phyloP scores from a whole-genome alignment of 1,284 basidiomycete genomes.

The Sanghuangporus sanghuang region DNA sequence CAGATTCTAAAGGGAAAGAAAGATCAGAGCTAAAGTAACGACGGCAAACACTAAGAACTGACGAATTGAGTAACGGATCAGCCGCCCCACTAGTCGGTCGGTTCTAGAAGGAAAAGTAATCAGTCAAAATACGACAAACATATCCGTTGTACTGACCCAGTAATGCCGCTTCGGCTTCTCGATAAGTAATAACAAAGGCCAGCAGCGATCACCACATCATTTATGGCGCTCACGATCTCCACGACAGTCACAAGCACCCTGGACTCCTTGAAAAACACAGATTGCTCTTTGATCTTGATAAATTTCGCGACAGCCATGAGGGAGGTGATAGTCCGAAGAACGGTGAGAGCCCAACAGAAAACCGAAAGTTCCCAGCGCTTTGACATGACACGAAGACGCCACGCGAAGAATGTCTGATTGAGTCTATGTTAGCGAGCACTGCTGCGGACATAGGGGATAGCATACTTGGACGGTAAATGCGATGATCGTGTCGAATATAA shows the following conservation, averaged over 20 bases:
- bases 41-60: background rate
- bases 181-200: background rate
- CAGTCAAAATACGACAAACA: background rate
- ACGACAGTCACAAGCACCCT: background rate
- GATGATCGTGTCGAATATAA: background rate
- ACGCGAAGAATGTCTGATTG: background rate
- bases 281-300: background rate
- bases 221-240: background rate
- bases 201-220: constrained; percentile 3
- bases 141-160: background rate
- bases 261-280: background rate
- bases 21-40: background rate
- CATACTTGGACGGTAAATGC: background rate
- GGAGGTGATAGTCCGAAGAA: background rate
- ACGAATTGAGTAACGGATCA: constrained; percentile 1
- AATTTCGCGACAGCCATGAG: background rate
- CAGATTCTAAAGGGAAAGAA: background rate
- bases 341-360: background rate
- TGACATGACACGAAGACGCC: constrained; percentile 2
- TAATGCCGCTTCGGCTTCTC: background rate
- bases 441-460: background rate
- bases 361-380: constrained; percentile 1
- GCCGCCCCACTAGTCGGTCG: background rate
- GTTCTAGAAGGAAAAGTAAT: background rate
- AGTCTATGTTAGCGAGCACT: background rate